Evolutionary conservation across 2,329 filamentous ascomycete species (phyloP).

Genomic region (Leptoxyphium fumago): DNA sequence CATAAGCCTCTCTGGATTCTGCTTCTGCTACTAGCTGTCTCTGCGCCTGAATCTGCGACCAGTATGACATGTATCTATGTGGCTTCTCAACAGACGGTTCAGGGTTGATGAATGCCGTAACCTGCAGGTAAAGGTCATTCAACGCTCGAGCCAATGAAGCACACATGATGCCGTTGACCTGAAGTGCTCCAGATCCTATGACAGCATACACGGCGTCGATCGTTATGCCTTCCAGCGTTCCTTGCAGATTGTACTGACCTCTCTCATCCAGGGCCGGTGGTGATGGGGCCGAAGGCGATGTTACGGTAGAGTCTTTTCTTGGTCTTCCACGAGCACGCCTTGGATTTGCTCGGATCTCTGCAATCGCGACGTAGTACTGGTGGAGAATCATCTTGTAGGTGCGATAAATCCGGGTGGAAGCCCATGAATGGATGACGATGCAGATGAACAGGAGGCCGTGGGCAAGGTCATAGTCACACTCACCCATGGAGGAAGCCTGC

Average conservation of each 20-base stretch:
- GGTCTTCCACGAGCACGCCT: conserved; percentile 13
- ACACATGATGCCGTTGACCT: conserved; percentile 12
- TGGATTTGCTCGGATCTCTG: neutral
- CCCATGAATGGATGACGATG: conserved; percentile 20
- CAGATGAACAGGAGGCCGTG: conserved; percentile 21
- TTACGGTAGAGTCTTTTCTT: conserved; percentile 9
- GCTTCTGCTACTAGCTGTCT: neutral
- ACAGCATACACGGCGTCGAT: conserved; percentile 18
- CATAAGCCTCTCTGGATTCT: neutral
- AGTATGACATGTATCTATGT: conserved; percentile 19
- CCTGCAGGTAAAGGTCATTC: conserved; percentile 19
- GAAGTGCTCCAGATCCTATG: conserved; percentile 16
- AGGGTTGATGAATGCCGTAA: conserved; percentile 20
- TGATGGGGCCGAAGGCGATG: conserved; percentile 1
- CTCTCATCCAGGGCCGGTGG: neutral
- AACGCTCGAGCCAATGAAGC: conserved; percentile 12
- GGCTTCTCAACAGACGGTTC: conserved; percentile 6
- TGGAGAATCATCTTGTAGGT: conserved; percentile 9
- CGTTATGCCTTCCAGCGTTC: conserved; percentile 16
- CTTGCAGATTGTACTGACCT: conserved; percentile 3
- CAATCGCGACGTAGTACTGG: neutral
- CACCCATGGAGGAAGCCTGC: neutral
- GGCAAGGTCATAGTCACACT: conserved; percentile 12
- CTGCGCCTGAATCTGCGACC: conserved; percentile 17
- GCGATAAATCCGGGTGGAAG: conserved; percentile 13